Percentiles rank a stretch among this genome's conserved stretches.
These are phyloP conservation scores for Skeletonema tropicum DNA, from an alignment of 108 stramenopile genomes.

Conservation along the genomic window DNA sequence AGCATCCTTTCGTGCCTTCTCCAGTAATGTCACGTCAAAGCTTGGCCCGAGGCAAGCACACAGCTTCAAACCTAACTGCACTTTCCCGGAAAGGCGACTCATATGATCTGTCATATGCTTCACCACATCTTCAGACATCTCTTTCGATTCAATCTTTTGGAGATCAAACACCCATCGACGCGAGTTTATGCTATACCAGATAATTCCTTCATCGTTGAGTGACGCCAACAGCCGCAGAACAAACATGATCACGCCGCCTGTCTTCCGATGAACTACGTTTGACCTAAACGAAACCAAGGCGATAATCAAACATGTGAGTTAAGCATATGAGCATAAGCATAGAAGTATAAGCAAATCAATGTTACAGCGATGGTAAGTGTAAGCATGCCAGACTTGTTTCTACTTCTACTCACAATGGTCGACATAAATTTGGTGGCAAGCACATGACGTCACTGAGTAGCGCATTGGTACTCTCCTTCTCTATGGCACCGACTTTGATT, in stretches of 20 bases:
- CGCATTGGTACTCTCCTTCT: slow-evolving; percentile 29
- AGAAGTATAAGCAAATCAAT: not conserved
- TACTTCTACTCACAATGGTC: slow-evolving; percentile 10
- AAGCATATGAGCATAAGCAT: too few relatives aligned
- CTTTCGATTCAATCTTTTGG: not conserved
- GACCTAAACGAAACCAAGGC: not conserved
- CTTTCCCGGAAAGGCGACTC: slow-evolving; percentile 27
- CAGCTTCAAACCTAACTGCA: slow-evolving; percentile 48
- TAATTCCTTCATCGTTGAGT: slow-evolving; percentile 51
- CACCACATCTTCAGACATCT: slow-evolving; percentile 32
- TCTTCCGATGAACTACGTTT: slow-evolving; percentile 25
- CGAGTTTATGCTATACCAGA: slow-evolving; percentile 51
- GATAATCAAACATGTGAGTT: not conserved
- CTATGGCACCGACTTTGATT: slow-evolving; percentile 32
- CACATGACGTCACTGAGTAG: slow-evolving; percentile 29
- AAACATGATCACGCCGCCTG: slow-evolving; percentile 35
- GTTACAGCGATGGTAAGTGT: not conserved
- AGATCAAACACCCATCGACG: slow-evolving; percentile 62
- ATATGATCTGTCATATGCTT: slow-evolving; percentile 55
- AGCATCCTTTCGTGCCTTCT: slow-evolving; percentile 12
- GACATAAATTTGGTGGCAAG: slow-evolving; percentile 25
- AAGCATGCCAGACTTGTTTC: not conserved
- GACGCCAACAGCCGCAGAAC: slow-evolving; percentile 47
- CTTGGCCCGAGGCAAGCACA: slow-evolving; percentile 60
- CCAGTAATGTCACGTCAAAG: slow-evolving; percentile 38